Evolutionary conservation across 768 basidiomycete genomes (phyloP).

Genomic region (Mycena alexandri): DNA sequence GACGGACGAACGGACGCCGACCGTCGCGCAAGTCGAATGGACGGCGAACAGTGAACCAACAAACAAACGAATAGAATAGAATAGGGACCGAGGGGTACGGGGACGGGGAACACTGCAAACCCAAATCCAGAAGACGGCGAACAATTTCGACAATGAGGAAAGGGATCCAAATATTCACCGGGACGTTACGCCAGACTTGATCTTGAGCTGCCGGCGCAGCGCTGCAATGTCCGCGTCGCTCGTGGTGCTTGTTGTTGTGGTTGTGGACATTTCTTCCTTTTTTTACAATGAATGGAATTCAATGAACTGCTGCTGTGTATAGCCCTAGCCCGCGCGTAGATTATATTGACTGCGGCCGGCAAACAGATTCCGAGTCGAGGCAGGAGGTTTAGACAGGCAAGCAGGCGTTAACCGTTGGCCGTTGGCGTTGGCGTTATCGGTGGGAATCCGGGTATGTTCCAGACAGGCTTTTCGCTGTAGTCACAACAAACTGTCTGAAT

Average conservation of each 20-base stretch:
- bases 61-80: background rate
- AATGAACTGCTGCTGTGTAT: too few species aligned
- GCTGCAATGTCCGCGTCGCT: conserved; percentile 55
- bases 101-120: too few species aligned
- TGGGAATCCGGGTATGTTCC: conserved; percentile 4
- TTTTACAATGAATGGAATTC: too few species aligned
- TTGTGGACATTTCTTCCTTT: background rate
- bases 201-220: conserved; percentile 77
- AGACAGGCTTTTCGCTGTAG: too few species aligned
- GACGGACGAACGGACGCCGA: background rate
- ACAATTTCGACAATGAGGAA: background rate
- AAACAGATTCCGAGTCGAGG: too few species aligned
- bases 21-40: background rate
- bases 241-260: conserved; percentile 48
- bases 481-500: too few species aligned
- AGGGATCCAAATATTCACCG: conserved; percentile 60
- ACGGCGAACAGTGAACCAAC: background rate
- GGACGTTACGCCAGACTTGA: conserved; percentile 76
- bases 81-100: too few species aligned
- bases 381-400: background rate
- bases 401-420: background rate
- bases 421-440: conserved; percentile 16
- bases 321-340: too few species aligned
- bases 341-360: too few species aligned
- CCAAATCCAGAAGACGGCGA: too few species aligned